phyloP scores from a whole-genome alignment of 139 green algal species.

The Micromonas commoda region DNA sequence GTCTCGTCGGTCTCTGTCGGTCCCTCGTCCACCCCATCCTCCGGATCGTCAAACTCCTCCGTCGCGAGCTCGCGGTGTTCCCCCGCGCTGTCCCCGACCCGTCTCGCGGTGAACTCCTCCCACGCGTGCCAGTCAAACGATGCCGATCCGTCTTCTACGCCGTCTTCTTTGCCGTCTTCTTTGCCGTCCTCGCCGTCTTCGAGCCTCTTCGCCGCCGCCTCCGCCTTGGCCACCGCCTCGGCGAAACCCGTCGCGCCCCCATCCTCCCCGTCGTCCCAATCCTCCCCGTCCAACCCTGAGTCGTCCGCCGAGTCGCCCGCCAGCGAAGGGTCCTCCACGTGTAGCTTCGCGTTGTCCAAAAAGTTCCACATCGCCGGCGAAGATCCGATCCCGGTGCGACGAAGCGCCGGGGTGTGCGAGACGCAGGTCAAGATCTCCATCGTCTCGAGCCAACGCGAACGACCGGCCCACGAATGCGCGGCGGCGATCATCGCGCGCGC shows the following conservation, averaged over 20 bases:
- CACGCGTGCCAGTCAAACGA: not conserved
- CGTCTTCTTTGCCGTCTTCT: not conserved
- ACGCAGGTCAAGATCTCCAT: conserved; percentile 3
- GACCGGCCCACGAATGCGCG: not conserved
- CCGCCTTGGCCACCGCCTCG: not conserved
- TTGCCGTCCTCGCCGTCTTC: not conserved
- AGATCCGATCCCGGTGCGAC: not conserved
- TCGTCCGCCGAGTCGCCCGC: no score
- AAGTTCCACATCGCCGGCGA: conserved; percentile 28
- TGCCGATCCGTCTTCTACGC: not conserved
- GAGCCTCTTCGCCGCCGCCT: not conserved
- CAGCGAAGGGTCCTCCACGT: conserved; percentile 12
- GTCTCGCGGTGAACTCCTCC: not conserved
- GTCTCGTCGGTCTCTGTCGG: no score
- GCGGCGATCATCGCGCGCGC: not conserved
- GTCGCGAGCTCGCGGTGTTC: not conserved
- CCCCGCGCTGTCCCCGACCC: not conserved
- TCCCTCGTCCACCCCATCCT: no score
- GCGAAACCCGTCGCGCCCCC: not conserved
- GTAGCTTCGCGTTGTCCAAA: conserved; percentile 27
- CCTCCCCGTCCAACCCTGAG: not conserved
- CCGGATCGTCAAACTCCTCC: no score
- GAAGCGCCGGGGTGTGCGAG: not conserved
- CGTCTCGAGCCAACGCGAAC: not conserved
- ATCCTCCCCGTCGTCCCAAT: not conserved